Base-by-base conservation (phyloP, 345 rosid species). In the Nephelium lappaceum region DNA sequence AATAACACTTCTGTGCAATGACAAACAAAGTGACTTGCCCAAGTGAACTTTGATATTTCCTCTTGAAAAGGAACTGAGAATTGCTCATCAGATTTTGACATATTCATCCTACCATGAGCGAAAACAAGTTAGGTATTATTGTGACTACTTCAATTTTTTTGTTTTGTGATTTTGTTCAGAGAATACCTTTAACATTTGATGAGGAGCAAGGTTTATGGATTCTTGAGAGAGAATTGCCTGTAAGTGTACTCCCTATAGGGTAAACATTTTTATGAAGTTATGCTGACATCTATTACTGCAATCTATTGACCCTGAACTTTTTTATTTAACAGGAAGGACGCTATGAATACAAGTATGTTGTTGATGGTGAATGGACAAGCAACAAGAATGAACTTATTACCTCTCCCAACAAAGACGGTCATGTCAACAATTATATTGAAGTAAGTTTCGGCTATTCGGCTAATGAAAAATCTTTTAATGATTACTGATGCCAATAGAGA, bases 291-390 rank as follows among this genome's bases (percentile, higher is more conserved):
- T 19, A 8, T 57, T n/a, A 19, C 8, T 60, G 63, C 15, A 51
- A 49, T 39, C 6, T 9, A 60, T 65, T n/a, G 24, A 15, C 23
- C 6, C 24, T 9, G n/a, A n/a, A 60, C 36, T 27, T 71, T 23
- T 77, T 67, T 62, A 57, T 71, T 80, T 55, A 67, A 85, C 97
- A 96, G 99, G 98, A 91, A 84, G 99, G 99, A 78, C 74, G 74
- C 74, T 96, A 92, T 15, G 99, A 96, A 82, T 96, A 94, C 88
- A 96, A 93, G 80, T 96, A 96, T 81, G 85, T 93, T 49, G 86
- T 94, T 71, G 92, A 96, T 81, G 98, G 97, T 39, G 89, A 88
- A 78, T 96, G 99, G 99, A 74, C 55, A 6, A 75, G 81, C 90
- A 94, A 93, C 73, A 66, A 88, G 60, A 69, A 72, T 6, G 98